Evolutionary conservation across 352 stramenopile genomes (phyloP).

Genomic region (Globisporangium parvum): DNA sequence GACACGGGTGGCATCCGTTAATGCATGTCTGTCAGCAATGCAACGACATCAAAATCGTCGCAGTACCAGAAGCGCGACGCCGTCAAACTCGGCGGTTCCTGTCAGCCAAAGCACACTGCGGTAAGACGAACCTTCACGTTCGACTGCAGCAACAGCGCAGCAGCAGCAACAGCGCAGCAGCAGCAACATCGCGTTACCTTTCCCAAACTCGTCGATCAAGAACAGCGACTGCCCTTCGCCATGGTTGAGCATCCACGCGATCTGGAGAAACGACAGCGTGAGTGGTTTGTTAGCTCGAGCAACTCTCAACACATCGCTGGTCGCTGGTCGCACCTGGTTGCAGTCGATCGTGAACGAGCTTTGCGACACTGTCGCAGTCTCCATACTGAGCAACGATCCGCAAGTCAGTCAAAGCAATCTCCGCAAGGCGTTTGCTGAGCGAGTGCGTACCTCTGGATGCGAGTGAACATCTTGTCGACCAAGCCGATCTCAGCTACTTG

Average conservation of each 20-base stretch:
- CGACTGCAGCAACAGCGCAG: neutral
- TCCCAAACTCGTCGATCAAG: conserved; percentile 85
- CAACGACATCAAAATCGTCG: neutral
- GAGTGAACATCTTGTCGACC: conserved; percentile 70
- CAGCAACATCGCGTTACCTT: conserved; percentile 33
- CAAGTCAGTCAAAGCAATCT: neutral
- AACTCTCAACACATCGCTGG: neutral
- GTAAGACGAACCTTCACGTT: neutral
- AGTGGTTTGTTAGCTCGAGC: neutral
- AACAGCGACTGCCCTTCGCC: conserved; percentile 52
- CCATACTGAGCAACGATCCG: conserved; percentile 33
- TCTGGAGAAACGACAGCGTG: conserved; percentile 24
- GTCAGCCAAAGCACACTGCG: neutral
- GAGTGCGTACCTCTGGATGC: conserved; percentile 62
- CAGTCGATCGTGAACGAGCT: conserved; percentile 88
- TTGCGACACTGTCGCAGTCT: conserved; percentile 65
- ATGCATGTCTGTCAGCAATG: neutral
- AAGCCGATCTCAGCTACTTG: conserved; percentile 62
- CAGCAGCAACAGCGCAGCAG: too few relatives aligned
- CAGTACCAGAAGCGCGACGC: conserved; percentile 64
- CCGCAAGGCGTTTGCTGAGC: neutral
- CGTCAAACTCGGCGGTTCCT: conserved; percentile 74
- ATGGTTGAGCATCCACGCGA: conserved; percentile 82
- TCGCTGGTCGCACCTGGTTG: conserved; percentile 43
- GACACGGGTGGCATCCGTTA: conserved; percentile 6